These are phyloP conservation scores for Fusarium sambucinum DNA, from an alignment of 2,329 filamentous ascomycete species.

Conservation along the genomic window DNA sequence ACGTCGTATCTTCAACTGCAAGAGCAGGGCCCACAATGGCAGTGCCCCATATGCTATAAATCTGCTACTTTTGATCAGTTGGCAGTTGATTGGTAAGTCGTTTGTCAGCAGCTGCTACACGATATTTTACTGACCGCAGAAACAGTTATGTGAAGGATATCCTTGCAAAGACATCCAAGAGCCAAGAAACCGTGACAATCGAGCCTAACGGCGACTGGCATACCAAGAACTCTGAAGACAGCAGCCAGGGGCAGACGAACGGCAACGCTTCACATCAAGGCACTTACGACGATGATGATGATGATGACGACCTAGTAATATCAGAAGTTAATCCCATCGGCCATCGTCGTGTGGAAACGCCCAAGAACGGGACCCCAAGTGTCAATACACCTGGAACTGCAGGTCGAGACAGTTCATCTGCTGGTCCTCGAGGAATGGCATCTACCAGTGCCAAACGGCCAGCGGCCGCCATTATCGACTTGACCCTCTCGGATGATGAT, in stretches of 20 bases:
- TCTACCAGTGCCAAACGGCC: conserved; percentile 62
- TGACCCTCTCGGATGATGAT: conserved; percentile 65
- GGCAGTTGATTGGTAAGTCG: conserved; percentile 84
- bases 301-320: conserved; percentile 64
- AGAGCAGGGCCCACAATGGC: conserved; percentile 96
- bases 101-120: not conserved
- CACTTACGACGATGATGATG: conserved; percentile 48
- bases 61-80: conserved; percentile 82
- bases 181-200: conserved; percentile 86
- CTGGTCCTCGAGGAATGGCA: conserved; percentile 51
- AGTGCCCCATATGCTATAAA: conserved; percentile 94
- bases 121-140: conserved; percentile 24
- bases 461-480: conserved; percentile 67
- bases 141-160: conserved; percentile 88
- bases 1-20: conserved; percentile 92
- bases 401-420: conserved; percentile 53
- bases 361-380: conserved; percentile 53
- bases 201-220: conserved; percentile 88
- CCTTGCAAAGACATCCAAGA: conserved; percentile 75
- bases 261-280: conserved; percentile 45
- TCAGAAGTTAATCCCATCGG: conserved; percentile 57
- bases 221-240: conserved; percentile 54
- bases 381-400: conserved; percentile 56
- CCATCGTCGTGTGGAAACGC: conserved; percentile 53
- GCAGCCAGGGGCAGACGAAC: conserved; percentile 46